Percentiles rank a stretch among this genome's conserved stretches.
Evolutionary conservation across 352 stramenopile species (phyloP).

Genomic region (Pythium monospermum): DNA sequence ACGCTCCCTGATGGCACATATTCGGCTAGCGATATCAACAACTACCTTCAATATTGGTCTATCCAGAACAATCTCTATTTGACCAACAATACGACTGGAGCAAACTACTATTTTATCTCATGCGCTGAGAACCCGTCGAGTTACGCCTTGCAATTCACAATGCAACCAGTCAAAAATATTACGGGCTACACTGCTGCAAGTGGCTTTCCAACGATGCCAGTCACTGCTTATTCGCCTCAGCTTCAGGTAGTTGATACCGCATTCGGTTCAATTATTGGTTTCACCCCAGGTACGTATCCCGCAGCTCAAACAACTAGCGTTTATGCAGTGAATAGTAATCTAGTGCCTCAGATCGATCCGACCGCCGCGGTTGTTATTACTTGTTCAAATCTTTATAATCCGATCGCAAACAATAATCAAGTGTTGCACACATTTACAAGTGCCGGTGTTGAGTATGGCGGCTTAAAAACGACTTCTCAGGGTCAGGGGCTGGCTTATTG

Average conservation of each 20-base stretch:
- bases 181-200: slow-evolving; percentile 10
- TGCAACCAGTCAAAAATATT: slow-evolving; percentile 8
- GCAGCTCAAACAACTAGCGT: slow-evolving; percentile 3
- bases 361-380: slow-evolving; percentile 7
- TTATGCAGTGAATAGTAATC: slow-evolving; percentile 10
- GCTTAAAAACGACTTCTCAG: slow-evolving; percentile 11
- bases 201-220: slow-evolving; percentile 15
- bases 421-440: slow-evolving; percentile 11
- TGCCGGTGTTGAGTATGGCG: slow-evolving; percentile 7
- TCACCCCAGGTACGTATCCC: slow-evolving; percentile 6
- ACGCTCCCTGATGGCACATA: slow-evolving; percentile 22
- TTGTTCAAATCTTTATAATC: slow-evolving; percentile 8
- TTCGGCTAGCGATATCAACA: slow-evolving; percentile 18
- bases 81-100: slow-evolving; percentile 20
- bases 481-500: slow-evolving; percentile 12
- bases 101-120: slow-evolving; percentile 21
- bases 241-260: slow-evolving; percentile 11
- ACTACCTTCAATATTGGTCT: slow-evolving; percentile 21
- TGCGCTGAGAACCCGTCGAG: slow-evolving; percentile 13
- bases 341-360: slow-evolving; percentile 10
- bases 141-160: slow-evolving; percentile 19
- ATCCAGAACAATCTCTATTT: slow-evolving; percentile 27
- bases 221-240: slow-evolving; percentile 11
- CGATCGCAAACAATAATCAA: slow-evolving; percentile 7
- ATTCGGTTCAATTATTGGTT: slow-evolving; percentile 11